Percentiles rank a stretch among this genome's conserved stretches.
phyloP scores from a whole-genome alignment of 768 basidiomycete genomes.

The Rubroboletus satanas region DNA sequence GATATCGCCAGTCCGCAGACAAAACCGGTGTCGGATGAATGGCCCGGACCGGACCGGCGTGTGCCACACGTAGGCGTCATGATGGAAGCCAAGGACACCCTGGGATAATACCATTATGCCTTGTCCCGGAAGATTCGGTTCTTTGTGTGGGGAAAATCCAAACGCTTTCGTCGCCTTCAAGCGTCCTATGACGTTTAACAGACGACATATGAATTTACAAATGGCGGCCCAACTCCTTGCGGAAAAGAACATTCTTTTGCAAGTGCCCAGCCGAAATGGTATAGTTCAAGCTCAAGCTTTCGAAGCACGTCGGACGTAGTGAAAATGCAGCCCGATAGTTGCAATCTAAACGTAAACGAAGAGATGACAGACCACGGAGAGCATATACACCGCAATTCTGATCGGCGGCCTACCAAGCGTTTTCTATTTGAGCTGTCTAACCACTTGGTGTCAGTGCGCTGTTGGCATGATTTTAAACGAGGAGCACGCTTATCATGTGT shows the following conservation, averaged over 20 bases:
- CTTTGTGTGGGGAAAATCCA: slow-evolving; percentile 54
- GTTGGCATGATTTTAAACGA: background rate
- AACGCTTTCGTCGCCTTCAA: slow-evolving; percentile 65
- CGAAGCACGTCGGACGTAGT: background rate
- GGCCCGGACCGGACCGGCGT: slow-evolving; percentile 40
- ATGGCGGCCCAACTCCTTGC: slow-evolving; percentile 64
- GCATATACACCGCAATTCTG: background rate
- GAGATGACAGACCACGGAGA: background rate
- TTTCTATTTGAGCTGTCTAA: slow-evolving; percentile 86
- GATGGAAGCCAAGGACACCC: slow-evolving; percentile 75
- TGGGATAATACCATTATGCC: slow-evolving; percentile 91
- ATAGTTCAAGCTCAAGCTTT: background rate
- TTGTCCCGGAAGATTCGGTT: slow-evolving; percentile 82
- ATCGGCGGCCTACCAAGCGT: slow-evolving; percentile 32
- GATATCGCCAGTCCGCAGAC: slow-evolving; percentile 56
- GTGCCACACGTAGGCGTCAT: slow-evolving; percentile 58
- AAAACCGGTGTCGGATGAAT: slow-evolving; percentile 64
- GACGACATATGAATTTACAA: slow-evolving; percentile 48
- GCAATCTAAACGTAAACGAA: slow-evolving; percentile 46
- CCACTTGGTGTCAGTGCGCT: slow-evolving; percentile 14
- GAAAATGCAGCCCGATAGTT: slow-evolving; percentile 53
- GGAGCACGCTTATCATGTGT: background rate
- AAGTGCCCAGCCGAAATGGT: slow-evolving; percentile 36
- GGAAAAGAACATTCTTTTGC: slow-evolving; percentile 58
- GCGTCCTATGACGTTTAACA: slow-evolving; percentile 57